These are phyloP conservation scores for Bipolaris victoriae DNA, from an alignment of 2,329 filamentous ascomycete species.

Conservation along the genomic window DNA sequence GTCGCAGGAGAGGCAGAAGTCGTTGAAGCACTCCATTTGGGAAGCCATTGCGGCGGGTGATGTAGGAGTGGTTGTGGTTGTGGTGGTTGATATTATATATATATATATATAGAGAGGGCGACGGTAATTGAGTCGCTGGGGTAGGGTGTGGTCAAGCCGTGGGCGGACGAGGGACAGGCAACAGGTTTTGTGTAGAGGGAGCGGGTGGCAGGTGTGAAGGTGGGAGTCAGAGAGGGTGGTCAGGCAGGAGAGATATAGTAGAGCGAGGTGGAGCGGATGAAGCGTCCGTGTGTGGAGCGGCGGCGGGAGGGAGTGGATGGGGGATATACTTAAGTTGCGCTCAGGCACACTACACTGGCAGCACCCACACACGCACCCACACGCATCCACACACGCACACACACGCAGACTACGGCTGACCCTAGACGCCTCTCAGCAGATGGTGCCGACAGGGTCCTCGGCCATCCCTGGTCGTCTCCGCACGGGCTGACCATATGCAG, in stretches of 20 bases:
- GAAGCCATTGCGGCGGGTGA: slow-evolving; percentile 42
- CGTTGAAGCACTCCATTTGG: slow-evolving; percentile 75
- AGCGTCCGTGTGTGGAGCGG: slow-evolving; percentile 24
- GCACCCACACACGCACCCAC: not conserved
- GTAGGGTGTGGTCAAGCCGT: not conserved
- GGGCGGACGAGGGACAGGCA: slow-evolving; percentile 9
- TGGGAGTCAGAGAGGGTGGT: slow-evolving; percentile 24
- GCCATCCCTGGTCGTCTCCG: slow-evolving; percentile 24
- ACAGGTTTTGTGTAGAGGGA: not conserved
- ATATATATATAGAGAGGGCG: not conserved
- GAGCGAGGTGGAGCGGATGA: slow-evolving; percentile 27
- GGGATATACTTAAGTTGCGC: slow-evolving; percentile 35
- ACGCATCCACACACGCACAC: not conserved
- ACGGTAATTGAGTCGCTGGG: not conserved
- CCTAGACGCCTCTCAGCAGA: slow-evolving; percentile 7
- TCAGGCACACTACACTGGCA: slow-evolving; percentile 32
- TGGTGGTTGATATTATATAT: not conserved
- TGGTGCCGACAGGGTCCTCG: slow-evolving; percentile 27
- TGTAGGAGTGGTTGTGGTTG: slow-evolving; percentile 2
- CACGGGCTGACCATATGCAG: slow-evolving; percentile 22
- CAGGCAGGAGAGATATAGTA: slow-evolving; percentile 11
- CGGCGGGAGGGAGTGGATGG: slow-evolving; percentile 36
- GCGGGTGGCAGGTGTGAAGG: slow-evolving; percentile 3
- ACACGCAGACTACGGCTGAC: slow-evolving; percentile 15
- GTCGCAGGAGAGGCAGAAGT: slow-evolving; percentile 95